Base-by-base conservation (phyloP, 768 basidiomycete genomes). In the Arthromyces matolae region DNA sequence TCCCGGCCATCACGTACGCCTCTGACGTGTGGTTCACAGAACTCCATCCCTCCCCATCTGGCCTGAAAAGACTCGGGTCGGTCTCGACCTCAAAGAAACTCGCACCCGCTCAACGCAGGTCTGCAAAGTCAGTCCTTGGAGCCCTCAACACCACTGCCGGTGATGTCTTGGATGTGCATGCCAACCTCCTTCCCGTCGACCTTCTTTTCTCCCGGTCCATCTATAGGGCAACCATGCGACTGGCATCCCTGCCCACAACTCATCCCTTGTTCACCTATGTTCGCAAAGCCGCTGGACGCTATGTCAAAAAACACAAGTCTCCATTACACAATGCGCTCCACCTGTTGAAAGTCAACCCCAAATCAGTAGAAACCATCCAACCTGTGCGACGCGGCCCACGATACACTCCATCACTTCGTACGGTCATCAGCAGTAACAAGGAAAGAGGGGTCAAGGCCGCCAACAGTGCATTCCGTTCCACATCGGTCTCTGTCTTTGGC, bases 291-390 rank as follows among this genome's bases (percentile, higher is more conserved):
- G 41, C 36, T 7, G 7, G 10, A 8, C 24, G 13, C 6, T 34
- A 44, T 4, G 42, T 54, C 5, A 29, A 33, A 8, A 13, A 24
- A 4, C 50, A 54, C n/a, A 23, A 10, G 20, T 50, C 50, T 23
- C 53, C 42, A 4, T 45, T 54, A 2, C 49, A 54, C 32, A 22
- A 33, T 14, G 38, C 51, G 5, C 44, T 54, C 32, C 28, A n/a
- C 8, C 3, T 20, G 4, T 40, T 32, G 6, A 12, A 14, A 9
- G 41, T 52, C 5, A 13, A 24, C 25, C 52, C 43, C 24, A 8
- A 23, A 31, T 4, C 5, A 37, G n/a, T 48, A 1, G 29, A 49
- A 24, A 41, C 18, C 16, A 28, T 53, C 4, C 4, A 32, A 1
- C 42, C 42, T 8, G 40, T 28, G 3, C 12, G 24, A 13, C 8